Conservation (phyloP, 164 flowering plant genomes). For the Magnolia officinalis region DNA sequence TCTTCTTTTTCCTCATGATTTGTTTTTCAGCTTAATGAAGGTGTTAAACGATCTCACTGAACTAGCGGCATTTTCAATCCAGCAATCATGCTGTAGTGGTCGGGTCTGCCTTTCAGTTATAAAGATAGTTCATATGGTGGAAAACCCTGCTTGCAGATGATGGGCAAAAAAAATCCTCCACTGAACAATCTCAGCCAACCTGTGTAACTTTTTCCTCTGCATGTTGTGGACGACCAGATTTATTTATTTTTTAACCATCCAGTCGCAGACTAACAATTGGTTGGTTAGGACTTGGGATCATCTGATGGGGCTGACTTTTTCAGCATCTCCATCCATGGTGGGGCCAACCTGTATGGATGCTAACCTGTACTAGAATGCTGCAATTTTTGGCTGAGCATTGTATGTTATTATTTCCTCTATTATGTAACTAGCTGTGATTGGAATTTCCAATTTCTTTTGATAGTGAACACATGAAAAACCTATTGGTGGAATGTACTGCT, state of each 20-base stretch:
- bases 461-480: conserved; percentile 75
- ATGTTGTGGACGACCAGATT: no score
- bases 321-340: not conserved
- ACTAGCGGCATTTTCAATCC: not conserved
- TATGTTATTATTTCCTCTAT: not conserved
- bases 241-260: no score
- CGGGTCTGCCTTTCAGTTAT: not conserved
- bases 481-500: conserved; percentile 83
- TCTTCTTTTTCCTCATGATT: not conserved
- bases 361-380: not conserved
- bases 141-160: not conserved
- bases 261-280: no score
- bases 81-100: not conserved
- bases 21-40: not conserved
- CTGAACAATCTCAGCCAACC: not conserved
- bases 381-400: not conserved
- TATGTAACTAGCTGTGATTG: not conserved
- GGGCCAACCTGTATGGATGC: not conserved
- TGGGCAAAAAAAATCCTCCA: not conserved
- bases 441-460: conserved; percentile 3
- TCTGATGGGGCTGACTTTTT: not conserved
- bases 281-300: not conserved
- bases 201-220: no score
- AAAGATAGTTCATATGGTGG: not conserved
- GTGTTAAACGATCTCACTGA: not conserved